These are phyloP conservation scores for Coelastrella sp. DNA, from an alignment of 139 green algal species.

Conservation along the genomic window DNA sequence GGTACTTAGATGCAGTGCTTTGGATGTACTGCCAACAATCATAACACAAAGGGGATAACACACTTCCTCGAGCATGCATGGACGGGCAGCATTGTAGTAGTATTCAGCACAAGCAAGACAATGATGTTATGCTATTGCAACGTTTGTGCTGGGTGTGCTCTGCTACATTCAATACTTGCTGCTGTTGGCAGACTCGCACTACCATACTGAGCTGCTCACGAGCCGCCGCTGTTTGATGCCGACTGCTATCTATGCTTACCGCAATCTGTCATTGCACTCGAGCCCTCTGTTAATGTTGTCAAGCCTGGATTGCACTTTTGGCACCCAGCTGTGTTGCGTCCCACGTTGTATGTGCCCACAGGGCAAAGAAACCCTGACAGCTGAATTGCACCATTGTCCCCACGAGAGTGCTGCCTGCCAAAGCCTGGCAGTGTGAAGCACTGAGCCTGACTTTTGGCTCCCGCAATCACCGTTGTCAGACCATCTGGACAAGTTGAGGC, in stretches of 20 bases:
- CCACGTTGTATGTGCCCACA: conserved; percentile 2
- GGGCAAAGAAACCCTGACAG: background rate
- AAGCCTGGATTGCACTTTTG: background rate
- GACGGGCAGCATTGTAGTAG: background rate
- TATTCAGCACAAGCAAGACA: background rate
- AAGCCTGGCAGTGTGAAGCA: background rate
- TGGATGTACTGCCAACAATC: too few relatives aligned
- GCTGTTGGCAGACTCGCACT: too few relatives aligned
- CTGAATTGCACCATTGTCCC: background rate
- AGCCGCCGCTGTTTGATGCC: background rate
- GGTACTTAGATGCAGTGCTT: background rate
- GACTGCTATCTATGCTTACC: background rate
- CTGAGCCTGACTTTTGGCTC: conserved; percentile 6
- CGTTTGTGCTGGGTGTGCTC: background rate
- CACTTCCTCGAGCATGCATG: too few relatives aligned
- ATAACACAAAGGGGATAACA: too few relatives aligned
- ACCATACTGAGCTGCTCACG: too few relatives aligned
- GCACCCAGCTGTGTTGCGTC: background rate
- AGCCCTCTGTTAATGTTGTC: background rate
- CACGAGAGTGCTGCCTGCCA: background rate
- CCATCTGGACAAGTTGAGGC: background rate
- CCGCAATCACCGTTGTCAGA: background rate
- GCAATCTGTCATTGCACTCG: background rate
- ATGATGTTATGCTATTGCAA: background rate
- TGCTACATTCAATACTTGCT: background rate